A percentile compares a stretch with the other conserved stretches of the same genome.
Evolutionary conservation across 2,329 filamentous ascomycete genomes (phyloP).

Genomic region (Coniochaeta ligniaria): DNA sequence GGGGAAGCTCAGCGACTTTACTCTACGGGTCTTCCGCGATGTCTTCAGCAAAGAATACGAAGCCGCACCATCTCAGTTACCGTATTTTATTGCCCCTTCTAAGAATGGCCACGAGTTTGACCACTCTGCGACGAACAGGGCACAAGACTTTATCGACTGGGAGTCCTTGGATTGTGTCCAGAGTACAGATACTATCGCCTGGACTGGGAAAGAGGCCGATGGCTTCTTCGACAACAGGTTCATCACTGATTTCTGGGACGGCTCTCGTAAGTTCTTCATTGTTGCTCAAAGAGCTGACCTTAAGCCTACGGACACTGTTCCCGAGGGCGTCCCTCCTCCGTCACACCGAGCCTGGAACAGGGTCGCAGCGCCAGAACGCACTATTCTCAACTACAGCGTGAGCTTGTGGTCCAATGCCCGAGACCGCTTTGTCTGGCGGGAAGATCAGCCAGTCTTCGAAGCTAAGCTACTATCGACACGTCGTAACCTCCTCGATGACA

Average conservation of each 20-base stretch:
- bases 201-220: slow-evolving; percentile 32
- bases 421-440: slow-evolving; percentile 43
- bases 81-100: slow-evolving; percentile 75
- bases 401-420: slow-evolving; percentile 63
- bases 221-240: slow-evolving; percentile 46
- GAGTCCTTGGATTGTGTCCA: slow-evolving; percentile 36
- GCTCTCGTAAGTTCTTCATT: slow-evolving; percentile 55
- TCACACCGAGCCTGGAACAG: slow-evolving; percentile 32
- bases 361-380: slow-evolving; percentile 26
- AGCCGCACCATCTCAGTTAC: slow-evolving; percentile 52
- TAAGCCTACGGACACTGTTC: slow-evolving; percentile 58
- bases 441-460: slow-evolving; percentile 73
- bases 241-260: slow-evolving; percentile 51
- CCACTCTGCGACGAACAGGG: slow-evolving; percentile 11
- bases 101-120: slow-evolving; percentile 17
- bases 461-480: slow-evolving; percentile 68
- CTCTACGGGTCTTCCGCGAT: slow-evolving; percentile 69
- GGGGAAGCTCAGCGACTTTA: slow-evolving; percentile 60
- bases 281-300: slow-evolving; percentile 47
- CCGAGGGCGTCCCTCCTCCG: slow-evolving; percentile 42
- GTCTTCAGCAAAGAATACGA: slow-evolving; percentile 86
- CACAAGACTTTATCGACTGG: slow-evolving; percentile 52
- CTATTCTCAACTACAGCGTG: slow-evolving; percentile 77
- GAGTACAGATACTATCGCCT: slow-evolving; percentile 12
- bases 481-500: slow-evolving; percentile 75